Evolutionary conservation across 163 green algal species (phyloP).

Genomic region (Botryococcus braunii): DNA sequence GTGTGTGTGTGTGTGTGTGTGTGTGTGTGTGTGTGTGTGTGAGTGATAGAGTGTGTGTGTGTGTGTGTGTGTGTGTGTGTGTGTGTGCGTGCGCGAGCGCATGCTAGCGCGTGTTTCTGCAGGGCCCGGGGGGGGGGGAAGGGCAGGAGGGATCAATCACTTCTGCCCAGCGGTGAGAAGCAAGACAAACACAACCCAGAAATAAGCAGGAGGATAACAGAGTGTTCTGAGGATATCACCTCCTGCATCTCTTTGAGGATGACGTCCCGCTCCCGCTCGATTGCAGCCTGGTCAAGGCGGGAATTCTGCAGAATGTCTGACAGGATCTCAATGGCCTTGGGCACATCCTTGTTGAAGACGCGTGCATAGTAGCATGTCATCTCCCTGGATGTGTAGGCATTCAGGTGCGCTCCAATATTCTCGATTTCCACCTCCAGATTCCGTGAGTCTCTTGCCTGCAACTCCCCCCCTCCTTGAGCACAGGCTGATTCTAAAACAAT

Average conservation of each 20-base stretch:
- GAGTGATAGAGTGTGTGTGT: no score
- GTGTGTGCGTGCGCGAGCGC: no score
- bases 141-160: no score
- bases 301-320: slow-evolving; percentile 96
- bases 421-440: slow-evolving; percentile 93
- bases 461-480: slow-evolving; percentile 44
- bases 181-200: no score
- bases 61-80: no score
- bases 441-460: no score
- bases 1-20: no score
- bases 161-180: no score
- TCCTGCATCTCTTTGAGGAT: slow-evolving; percentile 98
- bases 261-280: slow-evolving; percentile 88
- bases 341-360: slow-evolving; percentile 75
- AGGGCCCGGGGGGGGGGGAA: no score
- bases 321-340: slow-evolving; percentile 86
- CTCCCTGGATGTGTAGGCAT: slow-evolving; percentile 96
- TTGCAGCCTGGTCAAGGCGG: slow-evolving; percentile 71
- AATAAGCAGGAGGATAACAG: slow-evolving; percentile 3
- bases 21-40: no score
- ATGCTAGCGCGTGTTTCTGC: no score
- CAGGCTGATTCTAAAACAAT: background rate
- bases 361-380: slow-evolving; percentile 97
- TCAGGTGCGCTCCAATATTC: slow-evolving; percentile 96
- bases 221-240: no score